These are phyloP conservation scores for Botrytis aclada DNA, from an alignment of 2,329 filamentous ascomycete species.

Conservation along the genomic window DNA sequence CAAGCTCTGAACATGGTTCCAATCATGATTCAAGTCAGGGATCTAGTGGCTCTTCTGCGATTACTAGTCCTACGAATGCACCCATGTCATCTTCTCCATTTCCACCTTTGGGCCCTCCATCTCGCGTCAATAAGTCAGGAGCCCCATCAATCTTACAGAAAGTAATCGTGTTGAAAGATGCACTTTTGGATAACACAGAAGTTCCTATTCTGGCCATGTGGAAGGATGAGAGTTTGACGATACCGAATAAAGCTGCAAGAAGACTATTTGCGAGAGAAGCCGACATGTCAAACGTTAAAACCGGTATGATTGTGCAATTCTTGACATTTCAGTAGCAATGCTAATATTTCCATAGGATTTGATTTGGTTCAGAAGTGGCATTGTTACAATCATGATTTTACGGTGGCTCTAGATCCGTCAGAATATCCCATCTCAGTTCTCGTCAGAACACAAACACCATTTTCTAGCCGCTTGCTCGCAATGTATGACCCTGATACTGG, in stretches of 20 bases:
- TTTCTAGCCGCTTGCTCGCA: constrained; percentile 59
- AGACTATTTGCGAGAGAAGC: constrained; percentile 47
- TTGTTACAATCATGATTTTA: constrained; percentile 66
- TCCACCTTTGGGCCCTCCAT: constrained; percentile 64
- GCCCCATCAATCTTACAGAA: constrained; percentile 69
- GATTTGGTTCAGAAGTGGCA: constrained; percentile 60
- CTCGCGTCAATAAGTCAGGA: constrained; percentile 51
- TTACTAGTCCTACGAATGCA: constrained; percentile 50
- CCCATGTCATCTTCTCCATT: constrained; percentile 58
- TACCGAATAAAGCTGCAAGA: constrained; percentile 61
- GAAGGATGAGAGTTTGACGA: constrained; percentile 71
- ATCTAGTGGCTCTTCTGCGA: constrained; percentile 38
- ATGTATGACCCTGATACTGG: constrained; percentile 55
- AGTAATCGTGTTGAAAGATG: constrained; percentile 72
- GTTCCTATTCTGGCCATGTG: constrained; percentile 77
- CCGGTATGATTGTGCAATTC: constrained; percentile 38
- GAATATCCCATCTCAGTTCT: constrained; percentile 67
- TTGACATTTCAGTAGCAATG: not conserved
- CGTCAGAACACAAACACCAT: constrained; percentile 57
- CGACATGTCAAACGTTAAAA: constrained; percentile 40
- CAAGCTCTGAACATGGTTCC: constrained; percentile 31
- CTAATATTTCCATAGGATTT: constrained; percentile 29
- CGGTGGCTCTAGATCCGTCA: constrained; percentile 50
- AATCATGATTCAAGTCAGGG: constrained; percentile 28
- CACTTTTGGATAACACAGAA: constrained; percentile 69